Conservation (phyloP, 106 monocot species). For the Allium fistulosum region DNA sequence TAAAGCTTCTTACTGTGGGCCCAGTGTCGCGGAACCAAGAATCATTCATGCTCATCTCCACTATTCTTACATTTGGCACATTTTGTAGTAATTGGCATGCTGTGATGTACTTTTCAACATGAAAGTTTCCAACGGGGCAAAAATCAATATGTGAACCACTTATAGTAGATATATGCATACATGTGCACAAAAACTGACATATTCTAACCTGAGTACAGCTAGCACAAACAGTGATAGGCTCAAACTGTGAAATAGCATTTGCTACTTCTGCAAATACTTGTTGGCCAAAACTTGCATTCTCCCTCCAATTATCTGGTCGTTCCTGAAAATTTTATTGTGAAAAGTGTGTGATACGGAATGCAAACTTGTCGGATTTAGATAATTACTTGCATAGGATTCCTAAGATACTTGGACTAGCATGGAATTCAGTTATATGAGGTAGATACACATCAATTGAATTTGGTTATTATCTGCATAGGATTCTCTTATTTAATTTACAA, state of each 20-base stretch:
- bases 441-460: neutral
- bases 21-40: slow-evolving; percentile 96
- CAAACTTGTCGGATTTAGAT: too few relatives aligned
- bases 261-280: slow-evolving; percentile 47
- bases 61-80: slow-evolving; percentile 49
- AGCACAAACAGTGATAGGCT: slow-evolving; percentile 66
- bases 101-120: slow-evolving; percentile 44
- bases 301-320: slow-evolving; percentile 82
- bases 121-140: neutral
- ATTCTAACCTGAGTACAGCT: slow-evolving; percentile 48
- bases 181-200: neutral
- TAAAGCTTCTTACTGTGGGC: slow-evolving; percentile 57
- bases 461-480: too few relatives aligned
- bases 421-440: neutral
- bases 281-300: slow-evolving; percentile 53
- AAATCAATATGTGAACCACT: too few relatives aligned
- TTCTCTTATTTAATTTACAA: too few relatives aligned
- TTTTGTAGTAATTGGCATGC: slow-evolving; percentile 28
- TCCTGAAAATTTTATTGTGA: slow-evolving; percentile 39
- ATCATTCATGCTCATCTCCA: slow-evolving; percentile 99
- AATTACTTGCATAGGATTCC: neutral
- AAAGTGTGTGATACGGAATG: neutral
- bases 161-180: too few relatives aligned
- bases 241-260: slow-evolving; percentile 71
- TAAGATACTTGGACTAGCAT: neutral